A percentile compares a stretch with the other conserved stretches of the same genome.
Evolutionary conservation across 2,329 filamentous ascomycete genomes (phyloP).

Genomic region (Aspergillus luchuensis): DNA sequence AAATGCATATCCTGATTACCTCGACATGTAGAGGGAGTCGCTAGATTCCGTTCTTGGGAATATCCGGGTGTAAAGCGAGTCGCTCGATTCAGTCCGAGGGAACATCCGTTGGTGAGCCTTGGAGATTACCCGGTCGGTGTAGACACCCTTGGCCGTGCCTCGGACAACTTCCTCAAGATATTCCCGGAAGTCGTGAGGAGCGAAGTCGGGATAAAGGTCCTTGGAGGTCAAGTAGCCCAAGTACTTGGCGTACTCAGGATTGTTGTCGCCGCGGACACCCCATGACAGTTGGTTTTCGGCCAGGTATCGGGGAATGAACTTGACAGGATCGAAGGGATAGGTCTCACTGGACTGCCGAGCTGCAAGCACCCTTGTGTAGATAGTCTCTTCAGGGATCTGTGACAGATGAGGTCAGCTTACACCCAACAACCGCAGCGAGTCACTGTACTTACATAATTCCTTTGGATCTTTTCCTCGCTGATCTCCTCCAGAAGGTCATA

Average conservation of each 20-base stretch:
- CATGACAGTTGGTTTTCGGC: slow-evolving; percentile 51
- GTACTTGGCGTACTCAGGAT: slow-evolving; percentile 55
- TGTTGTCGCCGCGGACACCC: slow-evolving; percentile 57
- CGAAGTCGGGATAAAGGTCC: slow-evolving; percentile 58
- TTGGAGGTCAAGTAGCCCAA: slow-evolving; percentile 56
- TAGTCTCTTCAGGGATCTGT: slow-evolving; percentile 38
- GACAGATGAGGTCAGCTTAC: slow-evolving; percentile 15
- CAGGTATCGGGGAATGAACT: slow-evolving; percentile 38
- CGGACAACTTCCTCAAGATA: slow-evolving; percentile 46
- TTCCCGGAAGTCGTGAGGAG: slow-evolving; percentile 42
- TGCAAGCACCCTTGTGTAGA: slow-evolving; percentile 37
- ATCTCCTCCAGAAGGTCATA: slow-evolving; percentile 50
- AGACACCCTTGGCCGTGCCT: slow-evolving; percentile 44
- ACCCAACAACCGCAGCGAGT: not conserved
- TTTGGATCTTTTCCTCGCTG: slow-evolving; percentile 52
- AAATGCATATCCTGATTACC: slow-evolving; percentile 22
- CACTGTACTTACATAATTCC: slow-evolving; percentile 38
- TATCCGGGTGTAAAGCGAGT: slow-evolving; percentile 39
- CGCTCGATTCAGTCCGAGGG: slow-evolving; percentile 39
- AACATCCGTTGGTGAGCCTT: slow-evolving; percentile 40
- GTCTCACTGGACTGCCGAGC: slow-evolving; percentile 39
- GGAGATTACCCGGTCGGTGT: slow-evolving; percentile 39
- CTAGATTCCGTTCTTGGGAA: slow-evolving; percentile 41
- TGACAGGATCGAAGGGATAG: slow-evolving; percentile 40
- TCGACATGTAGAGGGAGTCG: slow-evolving; percentile 38